Evolutionary conservation across 768 basidiomycete species (phyloP).

Genomic region (Psilocybe tampanensis): DNA sequence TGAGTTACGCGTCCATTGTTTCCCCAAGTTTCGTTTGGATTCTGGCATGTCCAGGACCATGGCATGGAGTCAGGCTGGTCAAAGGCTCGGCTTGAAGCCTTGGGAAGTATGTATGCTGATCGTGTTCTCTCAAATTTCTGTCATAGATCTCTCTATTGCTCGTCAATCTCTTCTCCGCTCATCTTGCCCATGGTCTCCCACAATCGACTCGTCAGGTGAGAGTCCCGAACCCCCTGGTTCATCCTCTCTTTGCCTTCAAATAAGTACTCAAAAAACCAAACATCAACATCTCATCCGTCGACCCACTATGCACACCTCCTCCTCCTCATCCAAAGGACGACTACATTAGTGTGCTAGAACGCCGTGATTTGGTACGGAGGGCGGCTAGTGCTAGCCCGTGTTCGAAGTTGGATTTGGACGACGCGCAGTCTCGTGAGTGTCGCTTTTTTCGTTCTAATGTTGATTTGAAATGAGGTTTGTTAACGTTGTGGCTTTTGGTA

Average conservation of each 20-base stretch:
- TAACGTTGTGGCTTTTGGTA: background rate
- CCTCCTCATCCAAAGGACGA: background rate
- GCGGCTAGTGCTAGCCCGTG: conserved; percentile 14
- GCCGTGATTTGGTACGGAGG: conserved; percentile 14
- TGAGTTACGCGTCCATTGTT: conserved; percentile 6
- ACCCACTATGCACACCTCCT: too few relatives aligned
- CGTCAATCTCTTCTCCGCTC: background rate
- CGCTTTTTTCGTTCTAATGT: too few relatives aligned
- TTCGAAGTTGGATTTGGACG: conserved; percentile 22
- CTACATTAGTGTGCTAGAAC: conserved; percentile 5
- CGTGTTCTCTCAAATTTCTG: background rate
- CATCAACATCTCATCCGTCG: too few relatives aligned
- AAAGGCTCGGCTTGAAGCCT: too few relatives aligned
- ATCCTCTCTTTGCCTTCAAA: background rate
- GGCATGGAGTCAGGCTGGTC: too few relatives aligned
- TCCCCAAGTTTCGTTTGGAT: conserved; percentile 6
- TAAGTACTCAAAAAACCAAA: too few relatives aligned
- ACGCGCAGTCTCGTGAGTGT: conserved; percentile 19
- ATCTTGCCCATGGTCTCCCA: conserved; percentile 3
- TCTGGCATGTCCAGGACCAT: too few relatives aligned
- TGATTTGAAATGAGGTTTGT: background rate
- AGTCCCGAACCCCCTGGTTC: background rate
- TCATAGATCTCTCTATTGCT: conserved; percentile 2
- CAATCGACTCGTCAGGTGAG: too few relatives aligned
- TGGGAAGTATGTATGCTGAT: background rate